A percentile compares a stretch with the other conserved stretches of the same genome.
Evolutionary conservation across 169 alveolate species (phyloP).

Genomic region (Plasmodium vinckei): DNA sequence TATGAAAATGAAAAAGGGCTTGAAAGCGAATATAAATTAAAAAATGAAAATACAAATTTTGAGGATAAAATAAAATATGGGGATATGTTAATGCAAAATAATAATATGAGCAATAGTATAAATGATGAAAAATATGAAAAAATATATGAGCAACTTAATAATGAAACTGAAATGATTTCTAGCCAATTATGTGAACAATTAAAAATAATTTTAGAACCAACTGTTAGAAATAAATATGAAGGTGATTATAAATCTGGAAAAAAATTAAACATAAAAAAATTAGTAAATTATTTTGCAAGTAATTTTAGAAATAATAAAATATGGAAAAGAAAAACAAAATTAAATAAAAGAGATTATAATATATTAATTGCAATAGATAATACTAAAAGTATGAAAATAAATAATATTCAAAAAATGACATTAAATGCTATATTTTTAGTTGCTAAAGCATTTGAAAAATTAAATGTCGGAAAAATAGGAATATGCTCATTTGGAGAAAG

Average conservation of each 20-base stretch:
- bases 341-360: constrained; percentile 96
- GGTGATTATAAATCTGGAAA: constrained; percentile 98
- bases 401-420: constrained; percentile 91
- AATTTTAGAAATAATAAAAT: constrained; percentile 98
- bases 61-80: constrained; percentile 34
- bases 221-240: constrained; percentile 90
- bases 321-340: constrained; percentile 98
- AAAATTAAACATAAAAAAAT: constrained; percentile 95
- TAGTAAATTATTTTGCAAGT: constrained; percentile 98
- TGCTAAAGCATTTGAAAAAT: constrained; percentile 90
- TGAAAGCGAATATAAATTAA: constrained; percentile 9
- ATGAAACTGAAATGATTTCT: constrained; percentile 79
- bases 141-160: constrained; percentile 67
- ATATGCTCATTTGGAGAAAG: constrained; percentile 85
- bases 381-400: constrained; percentile 94
- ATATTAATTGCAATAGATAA: constrained; percentile 96
- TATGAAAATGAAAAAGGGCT: constrained; percentile 43
- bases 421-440: constrained; percentile 88
- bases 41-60: not conserved
- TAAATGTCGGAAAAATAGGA: constrained; percentile 90
- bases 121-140: constrained; percentile 45
- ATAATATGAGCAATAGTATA: constrained; percentile 1
- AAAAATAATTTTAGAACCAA: constrained; percentile 94
- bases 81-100: not conserved
- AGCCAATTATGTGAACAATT: constrained; percentile 90